Evolutionary conservation across 2,329 filamentous ascomycete species (phyloP).

Genomic region (Colletotrichum chrysophilum): DNA sequence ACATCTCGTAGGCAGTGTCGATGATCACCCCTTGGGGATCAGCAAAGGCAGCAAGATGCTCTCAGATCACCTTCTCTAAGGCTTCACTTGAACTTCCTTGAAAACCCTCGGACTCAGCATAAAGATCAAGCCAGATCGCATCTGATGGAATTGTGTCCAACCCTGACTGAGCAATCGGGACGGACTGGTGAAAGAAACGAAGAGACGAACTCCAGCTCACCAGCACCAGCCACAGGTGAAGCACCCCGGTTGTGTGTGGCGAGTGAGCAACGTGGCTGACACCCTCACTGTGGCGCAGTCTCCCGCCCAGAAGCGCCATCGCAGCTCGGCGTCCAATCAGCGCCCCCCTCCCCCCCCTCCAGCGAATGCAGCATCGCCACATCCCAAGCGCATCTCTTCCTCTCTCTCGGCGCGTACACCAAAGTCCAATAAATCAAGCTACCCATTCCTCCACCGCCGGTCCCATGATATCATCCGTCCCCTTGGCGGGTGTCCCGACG

Average conservation of each 20-base stretch:
- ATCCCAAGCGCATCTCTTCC: not conserved
- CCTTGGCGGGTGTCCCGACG: not conserved
- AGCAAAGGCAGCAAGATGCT: not conserved
- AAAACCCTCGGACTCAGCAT: fast-evolving
- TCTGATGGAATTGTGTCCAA: not conserved
- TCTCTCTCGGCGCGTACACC: not conserved
- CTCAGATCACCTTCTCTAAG: not conserved
- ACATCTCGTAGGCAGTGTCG: not conserved
- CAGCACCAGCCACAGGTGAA: not conserved
- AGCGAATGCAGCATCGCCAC: not conserved
- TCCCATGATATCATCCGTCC: constrained; percentile 4
- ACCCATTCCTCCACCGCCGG: not conserved
- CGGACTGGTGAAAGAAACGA: not conserved
- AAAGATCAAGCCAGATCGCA: not conserved
- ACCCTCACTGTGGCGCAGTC: not conserved
- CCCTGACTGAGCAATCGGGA: not conserved
- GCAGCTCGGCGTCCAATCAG: not conserved
- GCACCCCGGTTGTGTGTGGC: not conserved
- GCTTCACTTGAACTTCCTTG: not conserved
- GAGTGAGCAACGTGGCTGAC: not conserved
- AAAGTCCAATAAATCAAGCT: not conserved
- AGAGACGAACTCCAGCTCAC: not conserved
- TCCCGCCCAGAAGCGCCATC: not conserved
- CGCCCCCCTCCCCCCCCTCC: not conserved
- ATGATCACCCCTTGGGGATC: not conserved